These are phyloP conservation scores for Singerocomus inundabilis DNA, from an alignment of 1,284 basidiomycete genomes.

Conservation along the genomic window DNA sequence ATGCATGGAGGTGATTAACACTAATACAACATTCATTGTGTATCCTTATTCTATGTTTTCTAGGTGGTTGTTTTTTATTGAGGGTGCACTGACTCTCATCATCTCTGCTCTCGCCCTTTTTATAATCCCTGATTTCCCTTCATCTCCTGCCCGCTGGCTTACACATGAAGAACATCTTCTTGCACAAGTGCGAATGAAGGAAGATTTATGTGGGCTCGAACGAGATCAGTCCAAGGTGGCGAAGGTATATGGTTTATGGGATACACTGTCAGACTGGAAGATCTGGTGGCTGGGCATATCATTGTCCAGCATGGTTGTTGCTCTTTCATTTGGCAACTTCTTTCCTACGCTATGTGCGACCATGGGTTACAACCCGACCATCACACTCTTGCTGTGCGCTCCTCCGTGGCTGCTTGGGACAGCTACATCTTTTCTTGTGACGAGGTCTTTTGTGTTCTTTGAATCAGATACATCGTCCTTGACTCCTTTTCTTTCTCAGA, in stretches of 20 bases:
- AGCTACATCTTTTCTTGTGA: conserved; percentile 40
- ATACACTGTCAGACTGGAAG: conserved; percentile 55
- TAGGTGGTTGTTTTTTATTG: conserved; percentile 29
- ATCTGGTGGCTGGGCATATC: conserved; percentile 54
- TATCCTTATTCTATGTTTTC: neutral
- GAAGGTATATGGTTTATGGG: conserved; percentile 14
- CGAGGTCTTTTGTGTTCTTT: conserved; percentile 30
- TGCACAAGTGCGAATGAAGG: conserved; percentile 55
- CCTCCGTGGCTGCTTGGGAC: conserved; percentile 61
- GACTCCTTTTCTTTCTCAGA: conserved; percentile 21
- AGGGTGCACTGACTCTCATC: conserved; percentile 48
- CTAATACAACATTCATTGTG: neutral
- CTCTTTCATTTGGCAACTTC: conserved; percentile 57
- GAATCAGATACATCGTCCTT: neutral
- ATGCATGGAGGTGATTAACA: conserved; percentile 64
- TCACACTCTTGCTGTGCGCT: conserved; percentile 58
- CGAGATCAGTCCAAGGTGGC: conserved; percentile 34
- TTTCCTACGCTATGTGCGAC: conserved; percentile 56
- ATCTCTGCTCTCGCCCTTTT: conserved; percentile 46
- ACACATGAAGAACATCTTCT: conserved; percentile 49
- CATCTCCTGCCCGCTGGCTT: conserved; percentile 44
- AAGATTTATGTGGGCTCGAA: conserved; percentile 52
- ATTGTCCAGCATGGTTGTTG: conserved; percentile 44
- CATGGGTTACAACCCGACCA: conserved; percentile 50
- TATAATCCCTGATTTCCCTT: conserved; percentile 60